A percentile compares a stretch with the other conserved stretches of the same genome.
Conservation (phyloP, 208 protist genomes). For the Trypanosomatidae sp. region DNA sequence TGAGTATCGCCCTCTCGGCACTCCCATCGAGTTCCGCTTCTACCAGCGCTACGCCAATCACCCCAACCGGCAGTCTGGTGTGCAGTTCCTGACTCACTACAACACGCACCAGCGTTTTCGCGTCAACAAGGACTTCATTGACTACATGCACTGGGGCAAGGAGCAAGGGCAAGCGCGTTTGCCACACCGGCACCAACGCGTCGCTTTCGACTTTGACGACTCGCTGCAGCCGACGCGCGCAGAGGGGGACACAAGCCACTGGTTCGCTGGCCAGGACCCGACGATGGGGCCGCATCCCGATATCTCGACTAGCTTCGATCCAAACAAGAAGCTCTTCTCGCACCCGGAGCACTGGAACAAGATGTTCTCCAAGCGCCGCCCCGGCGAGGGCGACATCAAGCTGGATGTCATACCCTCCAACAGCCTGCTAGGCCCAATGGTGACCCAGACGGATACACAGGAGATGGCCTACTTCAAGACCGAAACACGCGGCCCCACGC, state of each 20-base stretch:
- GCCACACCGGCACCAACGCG: conserved; percentile 89
- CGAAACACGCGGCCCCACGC: conserved; percentile 62
- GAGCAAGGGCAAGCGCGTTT: conserved; percentile 89
- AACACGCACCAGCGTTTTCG: conserved; percentile 87
- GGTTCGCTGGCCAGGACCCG: conserved; percentile 77
- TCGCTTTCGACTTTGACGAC: conserved; percentile 91
- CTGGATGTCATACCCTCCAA: conserved; percentile 54
- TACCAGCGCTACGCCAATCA: conserved; percentile 93
- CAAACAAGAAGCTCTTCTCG: conserved; percentile 81
- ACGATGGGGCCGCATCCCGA: conserved; percentile 59
- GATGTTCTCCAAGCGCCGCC: conserved; percentile 85
- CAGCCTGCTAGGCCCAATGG: conserved; percentile 75
- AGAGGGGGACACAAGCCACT: conserved; percentile 32
- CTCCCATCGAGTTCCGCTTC: conserved; percentile 91
- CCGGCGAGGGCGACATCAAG: conserved; percentile 84
- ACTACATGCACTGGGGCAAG: conserved; percentile 92
- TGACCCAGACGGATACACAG: conserved; percentile 78
- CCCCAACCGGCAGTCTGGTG: conserved; percentile 84
- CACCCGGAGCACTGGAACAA: conserved; percentile 92
- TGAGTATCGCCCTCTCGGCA: conserved; percentile 79
- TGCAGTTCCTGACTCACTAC: conserved; percentile 92
- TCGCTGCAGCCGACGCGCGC: conserved; percentile 69
- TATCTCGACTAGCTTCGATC: conserved; percentile 63
- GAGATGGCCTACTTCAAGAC: conserved; percentile 58
- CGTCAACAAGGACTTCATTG: conserved; percentile 90